Percentiles rank a stretch among this genome's conserved stretches.
Conservation (phyloP, 116 monocot genomes). For the Iris pallida region DNA sequence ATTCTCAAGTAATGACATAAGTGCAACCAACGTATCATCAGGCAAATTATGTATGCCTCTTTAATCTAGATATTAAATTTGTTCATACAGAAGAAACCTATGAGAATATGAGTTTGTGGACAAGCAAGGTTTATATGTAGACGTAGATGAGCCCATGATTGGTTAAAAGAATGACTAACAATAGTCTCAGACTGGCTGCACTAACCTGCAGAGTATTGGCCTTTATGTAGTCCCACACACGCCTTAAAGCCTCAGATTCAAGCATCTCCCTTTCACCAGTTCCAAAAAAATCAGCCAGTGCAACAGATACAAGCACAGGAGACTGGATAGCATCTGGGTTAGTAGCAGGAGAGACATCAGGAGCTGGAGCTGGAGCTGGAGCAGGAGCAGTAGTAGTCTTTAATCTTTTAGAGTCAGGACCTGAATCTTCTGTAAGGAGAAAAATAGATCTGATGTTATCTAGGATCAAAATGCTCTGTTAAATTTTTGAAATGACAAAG, state of each 20-base stretch:
- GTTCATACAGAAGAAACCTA: not conserved
- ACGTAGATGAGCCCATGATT: not conserved
- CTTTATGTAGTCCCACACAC: conserved; percentile 87
- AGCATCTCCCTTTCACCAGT: conserved; percentile 73
- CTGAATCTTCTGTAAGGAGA: conserved; percentile 50
- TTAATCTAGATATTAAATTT: no score
- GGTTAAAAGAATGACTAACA: not conserved
- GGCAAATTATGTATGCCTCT: not conserved
- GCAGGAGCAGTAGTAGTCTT: conserved; percentile 21
- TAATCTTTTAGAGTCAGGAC: conserved; percentile 49
- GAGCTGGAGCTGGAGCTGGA: no score
- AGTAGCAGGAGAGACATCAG: conserved; percentile 32
- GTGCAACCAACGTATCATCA: not conserved
- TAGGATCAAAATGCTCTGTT: not conserved
- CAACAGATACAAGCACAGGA: conserved; percentile 63
- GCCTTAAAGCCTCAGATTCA: conserved; percentile 64
- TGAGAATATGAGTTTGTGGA: not conserved
- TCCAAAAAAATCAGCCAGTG: conserved; percentile 64
- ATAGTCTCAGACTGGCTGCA: conserved; percentile 2
- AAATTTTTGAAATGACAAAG: not conserved
- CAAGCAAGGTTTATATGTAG: not conserved
- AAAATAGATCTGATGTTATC: conserved; percentile 7
- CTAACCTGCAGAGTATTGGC: conserved; percentile 72
- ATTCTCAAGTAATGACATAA: no score
- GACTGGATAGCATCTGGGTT: conserved; percentile 23